Evolutionary conservation across 2,329 filamentous ascomycete species (phyloP).

Genomic region (Claviceps sp.): DNA sequence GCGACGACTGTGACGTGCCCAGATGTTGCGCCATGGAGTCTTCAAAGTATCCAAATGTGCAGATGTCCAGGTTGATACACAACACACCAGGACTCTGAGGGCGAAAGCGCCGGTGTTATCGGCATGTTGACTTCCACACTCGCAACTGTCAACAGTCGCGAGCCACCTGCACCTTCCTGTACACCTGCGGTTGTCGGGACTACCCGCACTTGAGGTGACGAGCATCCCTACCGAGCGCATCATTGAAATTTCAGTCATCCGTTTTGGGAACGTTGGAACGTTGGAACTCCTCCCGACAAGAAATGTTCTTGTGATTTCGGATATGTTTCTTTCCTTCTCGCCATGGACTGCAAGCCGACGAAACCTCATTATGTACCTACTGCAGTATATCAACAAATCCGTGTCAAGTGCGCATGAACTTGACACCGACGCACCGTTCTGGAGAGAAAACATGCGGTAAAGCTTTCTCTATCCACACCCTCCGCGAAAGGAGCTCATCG

Average conservation of each 20-base stretch:
- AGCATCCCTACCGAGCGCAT: background rate
- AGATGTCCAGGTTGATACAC: background rate
- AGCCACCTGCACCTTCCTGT: background rate
- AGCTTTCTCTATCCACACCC: background rate
- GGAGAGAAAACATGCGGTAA: background rate
- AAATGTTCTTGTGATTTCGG: background rate
- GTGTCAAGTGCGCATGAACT: background rate
- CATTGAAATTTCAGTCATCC: background rate
- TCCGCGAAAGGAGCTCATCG: background rate
- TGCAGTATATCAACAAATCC: constrained; percentile 1
- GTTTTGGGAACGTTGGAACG: background rate
- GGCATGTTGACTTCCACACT: background rate
- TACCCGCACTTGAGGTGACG: background rate
- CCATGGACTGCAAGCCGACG: background rate
- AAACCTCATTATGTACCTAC: background rate
- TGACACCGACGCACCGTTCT: background rate
- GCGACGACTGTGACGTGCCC: constrained; percentile 7
- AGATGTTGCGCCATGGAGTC: constrained; percentile 14
- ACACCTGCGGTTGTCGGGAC: background rate
- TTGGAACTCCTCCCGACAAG: background rate
- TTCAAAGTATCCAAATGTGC: background rate
- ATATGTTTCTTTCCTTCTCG: background rate
- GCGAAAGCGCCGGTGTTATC: background rate
- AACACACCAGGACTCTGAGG: background rate
- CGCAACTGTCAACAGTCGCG: background rate